These are phyloP conservation scores for Cyclanthera cordifolia DNA, from an alignment of 306 rosid genomes.

Conservation along the genomic window DNA sequence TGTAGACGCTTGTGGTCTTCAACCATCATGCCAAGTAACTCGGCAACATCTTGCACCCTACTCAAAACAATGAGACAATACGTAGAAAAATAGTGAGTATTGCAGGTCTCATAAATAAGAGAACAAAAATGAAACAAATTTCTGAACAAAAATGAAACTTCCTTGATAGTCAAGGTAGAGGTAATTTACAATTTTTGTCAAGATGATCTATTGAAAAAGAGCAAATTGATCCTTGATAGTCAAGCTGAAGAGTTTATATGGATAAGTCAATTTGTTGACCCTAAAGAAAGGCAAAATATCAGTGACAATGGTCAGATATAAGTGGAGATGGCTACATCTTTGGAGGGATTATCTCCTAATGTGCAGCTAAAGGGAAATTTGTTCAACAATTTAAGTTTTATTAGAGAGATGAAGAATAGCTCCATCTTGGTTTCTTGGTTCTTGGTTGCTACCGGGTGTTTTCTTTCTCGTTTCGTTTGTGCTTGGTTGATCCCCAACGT, in stretches of 20 bases:
- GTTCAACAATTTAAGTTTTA: too few relatives aligned
- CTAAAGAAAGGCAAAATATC: slow-evolving; percentile 75
- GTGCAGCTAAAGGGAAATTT: too few relatives aligned
- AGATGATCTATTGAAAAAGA: slow-evolving; percentile 88
- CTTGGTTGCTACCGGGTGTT: too few relatives aligned
- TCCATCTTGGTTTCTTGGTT: too few relatives aligned
- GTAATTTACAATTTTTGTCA: slow-evolving; percentile 82
- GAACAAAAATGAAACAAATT: neutral
- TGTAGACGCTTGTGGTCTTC: slow-evolving; percentile 84
- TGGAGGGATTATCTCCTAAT: too few relatives aligned
- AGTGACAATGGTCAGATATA: slow-evolving; percentile 53
- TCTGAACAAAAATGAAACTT: neutral
- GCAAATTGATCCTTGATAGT: slow-evolving; percentile 77
- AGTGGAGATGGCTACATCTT: too few relatives aligned
- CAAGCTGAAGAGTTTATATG: slow-evolving; percentile 94
- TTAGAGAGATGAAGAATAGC: too few relatives aligned
- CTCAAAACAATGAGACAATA: neutral
- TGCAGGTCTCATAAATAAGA: neutral
- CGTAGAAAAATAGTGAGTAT: slow-evolving; percentile 1
- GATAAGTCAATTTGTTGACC: slow-evolving; percentile 83
- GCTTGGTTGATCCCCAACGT: too few relatives aligned
- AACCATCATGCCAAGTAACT: slow-evolving; percentile 94
- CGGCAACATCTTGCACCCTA: slow-evolving; percentile 98
- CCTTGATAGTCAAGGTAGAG: slow-evolving; percentile 74
- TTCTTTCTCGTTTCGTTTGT: too few relatives aligned